Conservation (phyloP, 2,329 filamentous ascomycete species). For the Penicillium sp. region DNA sequence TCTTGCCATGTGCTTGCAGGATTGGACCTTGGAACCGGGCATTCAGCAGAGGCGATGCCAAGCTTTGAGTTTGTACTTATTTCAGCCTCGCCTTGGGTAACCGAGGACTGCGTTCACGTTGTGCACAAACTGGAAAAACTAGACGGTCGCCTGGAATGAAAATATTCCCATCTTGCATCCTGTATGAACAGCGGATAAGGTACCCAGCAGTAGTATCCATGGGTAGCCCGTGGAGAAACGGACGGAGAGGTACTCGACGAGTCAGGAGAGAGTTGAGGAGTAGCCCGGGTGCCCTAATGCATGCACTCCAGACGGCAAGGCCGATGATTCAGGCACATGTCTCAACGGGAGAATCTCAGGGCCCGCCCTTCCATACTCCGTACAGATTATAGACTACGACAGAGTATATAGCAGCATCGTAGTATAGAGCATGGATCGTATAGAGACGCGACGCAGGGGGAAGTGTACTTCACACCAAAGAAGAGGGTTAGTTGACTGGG, state of each 20-base stretch:
- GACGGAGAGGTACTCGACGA: neutral
- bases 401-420: neutral
- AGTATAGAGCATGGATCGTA: neutral
- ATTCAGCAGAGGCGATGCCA: conserved; percentile 11
- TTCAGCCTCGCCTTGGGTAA: neutral
- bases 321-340: conserved; percentile 4
- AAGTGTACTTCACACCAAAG: neutral
- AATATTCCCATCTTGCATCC: conserved; percentile 4
- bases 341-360: conserved; percentile 9
- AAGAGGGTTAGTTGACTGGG: neutral
- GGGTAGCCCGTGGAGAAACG: conserved; percentile 1
- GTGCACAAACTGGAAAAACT: neutral
- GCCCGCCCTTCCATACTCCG: neutral
- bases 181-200: conserved; percentile 8
- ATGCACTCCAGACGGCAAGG: conserved; percentile 19
- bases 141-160: conserved; percentile 5
- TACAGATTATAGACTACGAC: neutral
- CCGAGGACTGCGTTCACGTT: neutral
- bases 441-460: neutral
- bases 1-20: neutral
- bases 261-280: neutral
- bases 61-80: conserved; percentile 14
- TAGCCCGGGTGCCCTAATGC: conserved; percentile 6
- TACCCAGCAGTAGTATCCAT: conserved; percentile 1
- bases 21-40: conserved; percentile 3